These are phyloP conservation scores for Nemania sp. DNA, from an alignment of 2,329 filamentous ascomycete species.

Conservation along the genomic window DNA sequence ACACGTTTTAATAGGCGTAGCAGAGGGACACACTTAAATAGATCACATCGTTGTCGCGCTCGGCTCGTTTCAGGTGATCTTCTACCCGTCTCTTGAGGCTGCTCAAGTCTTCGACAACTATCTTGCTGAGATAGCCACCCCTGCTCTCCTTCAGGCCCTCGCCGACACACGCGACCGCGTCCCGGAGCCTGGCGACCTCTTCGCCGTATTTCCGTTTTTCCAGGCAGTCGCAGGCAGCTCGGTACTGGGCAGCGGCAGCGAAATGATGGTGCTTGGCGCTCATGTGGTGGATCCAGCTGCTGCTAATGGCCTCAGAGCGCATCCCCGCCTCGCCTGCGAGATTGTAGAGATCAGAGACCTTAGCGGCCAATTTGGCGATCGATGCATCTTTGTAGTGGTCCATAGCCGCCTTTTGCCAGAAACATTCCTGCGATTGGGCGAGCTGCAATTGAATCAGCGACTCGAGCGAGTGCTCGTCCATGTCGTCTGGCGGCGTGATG, in stretches of 20 bases:
- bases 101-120: conserved; percentile 79
- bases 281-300: conserved; percentile 97
- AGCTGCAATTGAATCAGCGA: conserved; percentile 82
- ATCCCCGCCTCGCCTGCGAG: conserved; percentile 82
- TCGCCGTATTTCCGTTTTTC: conserved; percentile 96
- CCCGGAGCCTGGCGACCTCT: conserved; percentile 83
- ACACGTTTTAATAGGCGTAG: background rate
- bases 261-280: conserved; percentile 97
- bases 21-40: conserved; percentile 68
- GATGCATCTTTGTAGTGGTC: conserved; percentile 90
- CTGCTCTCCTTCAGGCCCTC: conserved; percentile 84
- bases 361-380: conserved; percentile 85
- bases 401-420: conserved; percentile 96
- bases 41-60: conserved; percentile 96
- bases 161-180: conserved; percentile 79
- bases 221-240: conserved; percentile 85
- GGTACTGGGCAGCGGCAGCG: conserved; percentile 90
- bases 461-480: conserved; percentile 87
- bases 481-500: conserved; percentile 86
- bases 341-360: conserved; percentile 89
- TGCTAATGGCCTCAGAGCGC: conserved; percentile 86
- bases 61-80: conserved; percentile 87
- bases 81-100: conserved; percentile 79
- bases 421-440: conserved; percentile 94
- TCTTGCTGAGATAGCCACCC: conserved; percentile 74